Evolutionary conservation across 2,329 filamentous ascomycete species (phyloP), one percentile per base, ranked within the genome.

Genomic region (Rutstroemia sp.): DNA sequence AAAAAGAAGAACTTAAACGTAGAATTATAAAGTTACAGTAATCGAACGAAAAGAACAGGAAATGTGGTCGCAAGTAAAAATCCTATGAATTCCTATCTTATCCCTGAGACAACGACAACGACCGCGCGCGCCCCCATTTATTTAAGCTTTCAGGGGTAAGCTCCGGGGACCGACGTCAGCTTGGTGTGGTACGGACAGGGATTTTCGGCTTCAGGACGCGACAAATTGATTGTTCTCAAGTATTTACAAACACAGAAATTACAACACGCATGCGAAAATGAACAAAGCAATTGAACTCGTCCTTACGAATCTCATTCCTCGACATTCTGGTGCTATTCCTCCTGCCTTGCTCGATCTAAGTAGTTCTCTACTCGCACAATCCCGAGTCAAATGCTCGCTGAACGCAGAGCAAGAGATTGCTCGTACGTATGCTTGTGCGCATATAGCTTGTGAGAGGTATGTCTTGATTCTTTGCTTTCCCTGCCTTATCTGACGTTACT

Each of bases 401-500:
- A 95, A 91, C 69, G 79, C 85, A 3, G 90, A 95, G 56, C 91
- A 96, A 70, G 92, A 96, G 70, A 84, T 94, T 62, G 90, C 87
- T n/a, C 81, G 92, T 19, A 79, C 82, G 4, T 94, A 94, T 70
- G 88, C 87, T 4, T 96, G 91, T 70, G 88, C 89, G 14, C 86
- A 96, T 71, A 81, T 99, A 59, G 94, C 94, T 19, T 97, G 92
- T 69, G 90, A 92, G 65, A 82, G 89, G 88, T 89, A 73, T 19
- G 46, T 64, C 49, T 21, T 25, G 37, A 49, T 18, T 21, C 42
- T 49, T 49, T 54, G 1, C 6, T 25, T 30, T 5, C 9, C 7
- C 2, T 14, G 1, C 23, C 12, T n/a, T 9, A 18, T 44, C 14
- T 21, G 12, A n/a, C n/a, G 1, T 10, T 21, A 3, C 23, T 19